A percentile compares a stretch with the other conserved stretches of the same genome.
These are phyloP conservation scores for Salvia miltiorrhiza DNA, from an alignment of 257 asterid genomes.

Conservation along the genomic window DNA sequence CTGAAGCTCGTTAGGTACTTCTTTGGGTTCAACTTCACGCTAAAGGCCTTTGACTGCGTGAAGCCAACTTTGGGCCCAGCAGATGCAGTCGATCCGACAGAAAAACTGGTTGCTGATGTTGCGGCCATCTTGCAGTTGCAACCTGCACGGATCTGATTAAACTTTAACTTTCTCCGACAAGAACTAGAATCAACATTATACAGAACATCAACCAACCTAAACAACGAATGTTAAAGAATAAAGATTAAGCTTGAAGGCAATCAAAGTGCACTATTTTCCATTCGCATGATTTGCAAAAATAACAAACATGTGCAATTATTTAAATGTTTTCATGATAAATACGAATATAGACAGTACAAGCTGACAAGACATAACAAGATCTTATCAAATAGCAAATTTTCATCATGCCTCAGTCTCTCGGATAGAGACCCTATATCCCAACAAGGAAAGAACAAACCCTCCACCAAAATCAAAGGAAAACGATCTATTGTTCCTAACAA, in stretches of 20 bases:
- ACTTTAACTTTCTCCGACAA: neutral
- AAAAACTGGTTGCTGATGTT: conserved; percentile 53
- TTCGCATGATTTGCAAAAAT: neutral
- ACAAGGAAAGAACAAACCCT: neutral
- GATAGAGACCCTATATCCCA: neutral
- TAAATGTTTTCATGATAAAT: neutral
- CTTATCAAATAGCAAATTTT: neutral
- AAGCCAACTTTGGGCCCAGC: conserved; percentile 41
- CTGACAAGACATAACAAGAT: neutral
- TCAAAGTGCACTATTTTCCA: neutral
- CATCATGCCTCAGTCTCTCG: neutral
- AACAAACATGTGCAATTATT: neutral
- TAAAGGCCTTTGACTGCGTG: conserved; percentile 49
- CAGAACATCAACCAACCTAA: neutral
- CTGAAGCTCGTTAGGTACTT: conserved; percentile 41
- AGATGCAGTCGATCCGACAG: conserved; percentile 53
- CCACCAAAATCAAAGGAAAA: neutral
- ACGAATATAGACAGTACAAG: neutral
- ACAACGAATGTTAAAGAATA: neutral
- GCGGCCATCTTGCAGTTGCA: conserved; percentile 54
- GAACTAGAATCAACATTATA: neutral
- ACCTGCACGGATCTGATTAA: conserved; percentile 35
- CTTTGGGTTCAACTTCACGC: conserved; percentile 43
- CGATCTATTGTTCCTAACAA: neutral
- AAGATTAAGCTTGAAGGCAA: neutral